phyloP scores from a whole-genome alignment of 2,329 filamentous ascomycete species.

The Pyrenophora tritici-repentis region DNA sequence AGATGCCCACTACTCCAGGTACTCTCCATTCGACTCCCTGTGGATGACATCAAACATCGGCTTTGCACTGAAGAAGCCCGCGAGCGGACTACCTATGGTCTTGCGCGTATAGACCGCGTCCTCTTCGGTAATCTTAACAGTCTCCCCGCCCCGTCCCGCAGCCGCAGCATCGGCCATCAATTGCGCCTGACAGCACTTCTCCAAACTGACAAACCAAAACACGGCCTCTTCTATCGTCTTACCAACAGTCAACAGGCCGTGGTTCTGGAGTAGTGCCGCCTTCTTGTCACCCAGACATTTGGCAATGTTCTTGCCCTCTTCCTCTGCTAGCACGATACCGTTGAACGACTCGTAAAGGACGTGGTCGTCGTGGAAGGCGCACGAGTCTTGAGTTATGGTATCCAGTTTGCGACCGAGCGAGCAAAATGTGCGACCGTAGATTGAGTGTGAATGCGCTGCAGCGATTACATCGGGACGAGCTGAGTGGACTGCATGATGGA shows the following conservation, averaged over 20 bases:
- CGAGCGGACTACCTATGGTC: slow-evolving; percentile 63
- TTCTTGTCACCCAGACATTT: slow-evolving; percentile 55
- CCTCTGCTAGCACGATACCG: slow-evolving; percentile 58
- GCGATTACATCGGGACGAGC: slow-evolving; percentile 64
- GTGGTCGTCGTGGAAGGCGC: slow-evolving; percentile 59
- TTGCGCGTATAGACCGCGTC: slow-evolving; percentile 72
- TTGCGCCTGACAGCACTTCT: slow-evolving; percentile 60
- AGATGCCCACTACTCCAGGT: slow-evolving; percentile 58
- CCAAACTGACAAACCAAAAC: slow-evolving; percentile 60
- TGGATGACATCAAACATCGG: slow-evolving; percentile 73
- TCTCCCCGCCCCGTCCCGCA: slow-evolving; percentile 64
- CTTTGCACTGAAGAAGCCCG: slow-evolving; percentile 71
- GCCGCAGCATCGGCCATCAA: slow-evolving; percentile 61
- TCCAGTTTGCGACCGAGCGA: slow-evolving; percentile 64
- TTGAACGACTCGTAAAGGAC: slow-evolving; percentile 59
- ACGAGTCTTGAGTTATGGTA: slow-evolving; percentile 64
- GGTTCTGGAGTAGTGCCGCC: slow-evolving; percentile 60
- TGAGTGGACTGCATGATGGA: slow-evolving; percentile 63
- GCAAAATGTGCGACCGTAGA: slow-evolving; percentile 66
- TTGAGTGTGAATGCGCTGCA: slow-evolving; percentile 63
- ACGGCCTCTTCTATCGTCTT: slow-evolving; percentile 57
- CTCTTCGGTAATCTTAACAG: slow-evolving; percentile 69
- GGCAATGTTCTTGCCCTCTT: slow-evolving; percentile 61
- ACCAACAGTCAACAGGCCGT: slow-evolving; percentile 58
- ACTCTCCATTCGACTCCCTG: slow-evolving; percentile 62